Percentiles rank a stretch among this genome's conserved stretches.
phyloP scores from a whole-genome alignment of 1,139 yeast genomes.

The Suhomyces bokatorum region DNA sequence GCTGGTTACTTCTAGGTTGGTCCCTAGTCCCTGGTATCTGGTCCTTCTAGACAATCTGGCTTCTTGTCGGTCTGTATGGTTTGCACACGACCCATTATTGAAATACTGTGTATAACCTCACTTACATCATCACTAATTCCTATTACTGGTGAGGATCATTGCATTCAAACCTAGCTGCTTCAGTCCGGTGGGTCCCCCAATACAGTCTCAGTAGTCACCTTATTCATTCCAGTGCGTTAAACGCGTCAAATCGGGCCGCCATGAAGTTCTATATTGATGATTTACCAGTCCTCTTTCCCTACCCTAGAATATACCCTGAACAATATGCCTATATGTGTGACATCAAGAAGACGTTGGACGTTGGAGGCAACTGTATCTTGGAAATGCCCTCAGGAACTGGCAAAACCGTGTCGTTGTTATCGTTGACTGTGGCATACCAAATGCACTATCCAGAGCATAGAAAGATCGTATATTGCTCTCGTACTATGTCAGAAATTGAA shows the following conservation, averaged over 20 bases:
- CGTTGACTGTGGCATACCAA: constrained; percentile 92
- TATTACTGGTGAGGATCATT: not conserved
- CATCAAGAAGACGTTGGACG: constrained; percentile 88
- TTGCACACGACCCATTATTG: not conserved
- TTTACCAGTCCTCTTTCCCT: constrained; percentile 93
- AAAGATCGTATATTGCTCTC: constrained; percentile 93
- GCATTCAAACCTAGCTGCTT: not conserved
- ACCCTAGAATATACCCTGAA: constrained; percentile 95
- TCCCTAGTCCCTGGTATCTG: not conserved
- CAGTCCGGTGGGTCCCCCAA: not conserved
- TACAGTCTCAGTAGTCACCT: too few relatives aligned
- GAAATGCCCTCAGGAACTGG: constrained; percentile 99
- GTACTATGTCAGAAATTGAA: constrained; percentile 99
- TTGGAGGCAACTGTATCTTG: constrained; percentile 94
- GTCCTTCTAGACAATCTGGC: not conserved
- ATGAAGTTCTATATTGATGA: constrained; percentile 89
- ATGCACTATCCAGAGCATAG: constrained; percentile 94
- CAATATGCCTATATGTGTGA: constrained; percentile 98
- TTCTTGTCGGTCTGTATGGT: too few relatives aligned
- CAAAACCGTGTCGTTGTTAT: constrained; percentile 86
- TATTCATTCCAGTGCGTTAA: not conserved
- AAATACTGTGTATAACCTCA: not conserved
- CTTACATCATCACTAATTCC: not conserved
- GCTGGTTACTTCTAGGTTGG: too few relatives aligned
- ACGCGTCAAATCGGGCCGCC: not conserved